Conservation (phyloP, 768 basidiomycete genomes). For the Termitomyces sp. region DNA sequence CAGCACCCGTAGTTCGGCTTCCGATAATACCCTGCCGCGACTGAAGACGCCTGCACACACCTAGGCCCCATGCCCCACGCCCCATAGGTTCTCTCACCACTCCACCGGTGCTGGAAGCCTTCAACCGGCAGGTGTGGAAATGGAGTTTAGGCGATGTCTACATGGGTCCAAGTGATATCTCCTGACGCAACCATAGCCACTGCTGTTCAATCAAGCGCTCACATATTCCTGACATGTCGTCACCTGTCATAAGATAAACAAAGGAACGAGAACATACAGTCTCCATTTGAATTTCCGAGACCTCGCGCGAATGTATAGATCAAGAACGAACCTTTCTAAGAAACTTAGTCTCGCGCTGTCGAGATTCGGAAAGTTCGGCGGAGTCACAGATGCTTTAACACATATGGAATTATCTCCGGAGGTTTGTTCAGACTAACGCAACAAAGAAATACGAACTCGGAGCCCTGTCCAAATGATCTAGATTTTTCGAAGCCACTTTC, state of each 20-base stretch:
- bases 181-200: background rate
- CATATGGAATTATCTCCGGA: background rate
- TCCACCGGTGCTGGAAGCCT: background rate
- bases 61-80: conserved; percentile 10
- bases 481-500: background rate
- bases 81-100: background rate
- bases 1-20: conserved; percentile 1
- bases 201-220: background rate
- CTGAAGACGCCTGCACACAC: background rate
- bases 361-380: background rate
- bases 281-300: conserved; percentile 7
- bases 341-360: conserved; percentile 15
- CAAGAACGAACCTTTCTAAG: background rate
- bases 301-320: conserved; percentile 11
- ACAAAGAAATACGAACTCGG: background rate
- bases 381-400: background rate
- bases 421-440: background rate
- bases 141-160: background rate
- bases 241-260: background rate
- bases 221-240: background rate
- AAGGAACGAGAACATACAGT: background rate
- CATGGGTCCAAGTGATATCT: background rate
- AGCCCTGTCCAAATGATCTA: background rate
- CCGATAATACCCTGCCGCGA: conserved; percentile 5
- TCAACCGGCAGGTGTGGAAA: background rate